phyloP scores from a whole-genome alignment of 2,329 filamentous ascomycete species.

The Sporothrix luriei region DNA sequence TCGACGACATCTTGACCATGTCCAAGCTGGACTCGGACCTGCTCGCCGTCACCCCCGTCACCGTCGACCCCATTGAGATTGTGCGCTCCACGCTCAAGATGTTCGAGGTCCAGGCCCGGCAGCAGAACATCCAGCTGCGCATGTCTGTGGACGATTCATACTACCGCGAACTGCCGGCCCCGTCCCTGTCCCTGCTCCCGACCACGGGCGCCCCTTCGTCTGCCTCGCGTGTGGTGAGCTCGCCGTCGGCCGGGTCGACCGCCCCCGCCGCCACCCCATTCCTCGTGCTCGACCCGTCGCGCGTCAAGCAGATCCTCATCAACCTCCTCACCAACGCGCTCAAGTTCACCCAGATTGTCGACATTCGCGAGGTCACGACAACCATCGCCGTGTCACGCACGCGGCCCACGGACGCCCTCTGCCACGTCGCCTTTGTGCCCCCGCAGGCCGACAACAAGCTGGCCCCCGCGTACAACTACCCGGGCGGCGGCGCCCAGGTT shows the following conservation, averaged over 20 bases:
- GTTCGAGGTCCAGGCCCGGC: conserved; percentile 74
- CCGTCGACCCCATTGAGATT: conserved; percentile 67
- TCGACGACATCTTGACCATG: conserved; percentile 73
- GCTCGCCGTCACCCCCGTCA: conserved; percentile 70
- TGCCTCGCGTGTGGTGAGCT: background rate
- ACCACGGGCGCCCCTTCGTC: background rate
- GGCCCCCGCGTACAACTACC: conserved; percentile 23
- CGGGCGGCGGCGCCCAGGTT: conserved; percentile 1
- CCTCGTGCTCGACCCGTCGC: conserved; percentile 70
- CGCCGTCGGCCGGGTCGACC: background rate
- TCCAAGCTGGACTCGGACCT: conserved; percentile 77
- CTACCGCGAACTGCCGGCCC: conserved; percentile 37
- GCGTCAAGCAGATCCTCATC: conserved; percentile 76
- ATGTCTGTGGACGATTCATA: conserved; percentile 67
- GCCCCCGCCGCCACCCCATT: conserved; percentile 59
- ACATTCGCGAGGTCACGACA: conserved; percentile 58
- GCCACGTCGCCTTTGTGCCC: conserved; percentile 64
- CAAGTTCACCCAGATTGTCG: conserved; percentile 73
- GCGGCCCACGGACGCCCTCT: conserved; percentile 47
- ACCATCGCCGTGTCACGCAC: conserved; percentile 50
- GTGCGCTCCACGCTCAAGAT: conserved; percentile 72
- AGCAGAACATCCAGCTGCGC: conserved; percentile 66
- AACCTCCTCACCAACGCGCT: conserved; percentile 80
- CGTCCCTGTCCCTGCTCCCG: conserved; percentile 8
- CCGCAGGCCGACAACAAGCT: conserved; percentile 42